Conservation (phyloP, 2,329 filamentous ascomycete genomes). For the Lachnellula suecica region DNA sequence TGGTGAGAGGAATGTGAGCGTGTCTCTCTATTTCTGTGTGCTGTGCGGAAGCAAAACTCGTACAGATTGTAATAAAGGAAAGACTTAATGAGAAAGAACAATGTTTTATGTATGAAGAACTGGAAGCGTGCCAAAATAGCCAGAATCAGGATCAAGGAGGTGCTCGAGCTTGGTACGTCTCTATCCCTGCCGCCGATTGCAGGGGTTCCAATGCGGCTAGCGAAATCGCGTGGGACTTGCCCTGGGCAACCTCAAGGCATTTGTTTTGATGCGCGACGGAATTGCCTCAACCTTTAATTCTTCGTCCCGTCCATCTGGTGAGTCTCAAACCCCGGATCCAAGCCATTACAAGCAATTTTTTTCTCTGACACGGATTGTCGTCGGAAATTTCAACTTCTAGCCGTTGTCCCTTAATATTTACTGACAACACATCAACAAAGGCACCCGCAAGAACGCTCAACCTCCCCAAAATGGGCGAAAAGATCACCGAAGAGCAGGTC, state of each 20-base stretch:
- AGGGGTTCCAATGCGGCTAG: too few relatives aligned
- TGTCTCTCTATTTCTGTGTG: too few relatives aligned
- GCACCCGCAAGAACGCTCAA: conserved; percentile 9
- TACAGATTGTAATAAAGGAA: too few relatives aligned
- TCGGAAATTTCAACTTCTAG: background rate
- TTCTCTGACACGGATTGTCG: background rate
- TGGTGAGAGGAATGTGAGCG: too few relatives aligned
- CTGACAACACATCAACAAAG: conserved; percentile 20
- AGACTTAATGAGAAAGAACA: background rate
- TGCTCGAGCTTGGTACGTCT: too few relatives aligned
- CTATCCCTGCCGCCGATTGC: too few relatives aligned
- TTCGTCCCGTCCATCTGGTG: background rate
- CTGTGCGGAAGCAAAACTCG: too few relatives aligned
- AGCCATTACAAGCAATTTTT: background rate
- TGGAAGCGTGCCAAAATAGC: background rate
- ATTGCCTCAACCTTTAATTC: background rate
- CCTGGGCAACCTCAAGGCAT: background rate
- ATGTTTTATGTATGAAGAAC: background rate
- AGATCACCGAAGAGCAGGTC: conserved; percentile 59
- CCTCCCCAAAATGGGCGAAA: conserved; percentile 48
- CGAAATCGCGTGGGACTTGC: too few relatives aligned
- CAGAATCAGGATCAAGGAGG: background rate
- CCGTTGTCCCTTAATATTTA: background rate
- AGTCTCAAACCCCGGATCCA: background rate
- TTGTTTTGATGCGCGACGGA: conserved; percentile 5